Evolutionary conservation across 2,329 filamentous ascomycete species (phyloP), one percentile per base, ranked within the genome.

Genomic region (Cryphonectria radicalis): DNA sequence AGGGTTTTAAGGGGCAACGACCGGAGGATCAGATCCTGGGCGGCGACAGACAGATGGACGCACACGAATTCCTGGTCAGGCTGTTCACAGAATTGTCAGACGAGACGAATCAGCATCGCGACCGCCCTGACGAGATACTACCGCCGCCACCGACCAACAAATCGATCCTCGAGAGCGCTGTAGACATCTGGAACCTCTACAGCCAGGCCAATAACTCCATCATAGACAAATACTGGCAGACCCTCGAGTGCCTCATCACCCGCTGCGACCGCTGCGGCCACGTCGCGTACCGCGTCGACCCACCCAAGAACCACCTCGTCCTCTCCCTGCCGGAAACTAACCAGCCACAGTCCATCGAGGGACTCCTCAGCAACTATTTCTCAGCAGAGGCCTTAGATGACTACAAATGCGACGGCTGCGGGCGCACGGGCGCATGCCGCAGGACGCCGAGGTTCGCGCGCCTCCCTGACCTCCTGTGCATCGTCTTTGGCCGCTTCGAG

Each of bases 31-130:
- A 74, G 77, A 8, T 96, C 94, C 63, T 73, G 83, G 93, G 91
- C 19, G 91, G 93, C 57, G 85, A 86, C 35, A 84, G 89, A 66
- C 95, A 98, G 78, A 96, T 98, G 81, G 96, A 99, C 77, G 92
- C 94, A 1, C 92, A 95, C 74, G 96, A 98, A 77, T 97, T 97
- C 75, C 90, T 95, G 75, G 90, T 90, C 63, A 97, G 97, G 77
- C 80, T 98, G 37, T 86, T 97, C 53, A 90, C 93, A 68, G 91
- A 92, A 74, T 85, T 98, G 17, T 92, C 95, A 76, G 93, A 96
- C 78, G 96, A 99, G 80, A 90, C 97, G 6, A 97, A 97, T 78
- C 79, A 79, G 37, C 80, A 80, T 19, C 82, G 84, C n/a, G 84
- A 90, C 72, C 80, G 67, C n/a, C 68, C 67, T 25, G 71, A 74